Conservation (phyloP, 768 basidiomycete genomes). For the Exsudoporus frostii region DNA sequence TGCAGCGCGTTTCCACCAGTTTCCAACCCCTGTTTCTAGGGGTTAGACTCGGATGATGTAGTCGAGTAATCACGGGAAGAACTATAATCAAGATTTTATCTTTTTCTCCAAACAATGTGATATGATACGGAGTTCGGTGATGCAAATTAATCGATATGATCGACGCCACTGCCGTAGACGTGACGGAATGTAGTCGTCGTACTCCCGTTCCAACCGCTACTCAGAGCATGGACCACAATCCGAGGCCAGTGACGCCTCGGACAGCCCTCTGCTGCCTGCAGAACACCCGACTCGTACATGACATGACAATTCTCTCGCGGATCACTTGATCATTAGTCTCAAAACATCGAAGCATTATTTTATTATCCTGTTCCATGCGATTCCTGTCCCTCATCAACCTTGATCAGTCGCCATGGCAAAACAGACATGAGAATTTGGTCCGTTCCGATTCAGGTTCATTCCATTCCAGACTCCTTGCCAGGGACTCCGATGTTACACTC, state of each 20-base stretch:
- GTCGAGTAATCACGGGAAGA: conserved; percentile 7
- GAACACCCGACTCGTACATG: background rate
- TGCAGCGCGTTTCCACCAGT: background rate
- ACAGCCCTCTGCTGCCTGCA: background rate
- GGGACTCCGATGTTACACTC: background rate
- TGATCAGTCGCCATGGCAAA: background rate
- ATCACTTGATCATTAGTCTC: background rate
- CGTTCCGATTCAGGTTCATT: background rate
- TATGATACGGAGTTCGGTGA: background rate
- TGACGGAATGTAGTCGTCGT: background rate
- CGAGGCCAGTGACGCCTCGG: background rate
- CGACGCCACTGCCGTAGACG: no score
- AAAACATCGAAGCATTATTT: background rate
- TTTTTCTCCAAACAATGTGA: conserved; percentile 1
- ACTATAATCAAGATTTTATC: background rate
- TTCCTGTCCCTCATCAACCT: background rate
- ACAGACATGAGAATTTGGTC: background rate
- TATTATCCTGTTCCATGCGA: background rate
- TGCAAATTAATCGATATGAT: background rate
- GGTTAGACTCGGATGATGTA: background rate
- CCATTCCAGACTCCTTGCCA: background rate
- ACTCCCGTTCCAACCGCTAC: background rate
- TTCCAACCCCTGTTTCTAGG: conserved; percentile 9
- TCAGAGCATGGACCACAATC: background rate
- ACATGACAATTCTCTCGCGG: background rate